Conservation (phyloP, 1,284 basidiomycete genomes). For the Athelia sp. region DNA sequence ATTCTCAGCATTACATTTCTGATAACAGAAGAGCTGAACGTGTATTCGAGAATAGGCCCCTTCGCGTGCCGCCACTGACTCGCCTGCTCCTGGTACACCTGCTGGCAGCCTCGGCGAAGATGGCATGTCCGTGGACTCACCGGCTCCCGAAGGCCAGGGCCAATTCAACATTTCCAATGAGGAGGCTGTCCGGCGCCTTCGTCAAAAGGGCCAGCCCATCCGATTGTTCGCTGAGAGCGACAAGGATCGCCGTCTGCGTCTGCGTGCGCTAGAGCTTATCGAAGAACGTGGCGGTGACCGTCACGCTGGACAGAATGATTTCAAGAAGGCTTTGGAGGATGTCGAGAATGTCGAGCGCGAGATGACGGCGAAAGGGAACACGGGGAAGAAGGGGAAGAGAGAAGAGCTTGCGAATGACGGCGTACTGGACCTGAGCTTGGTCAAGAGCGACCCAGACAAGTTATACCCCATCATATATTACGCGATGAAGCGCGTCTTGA, state of each 20-base stretch:
- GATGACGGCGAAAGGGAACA: slow-evolving; percentile 44
- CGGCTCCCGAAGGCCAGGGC: slow-evolving; percentile 50
- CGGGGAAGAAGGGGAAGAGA: slow-evolving; percentile 44
- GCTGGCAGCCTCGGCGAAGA: slow-evolving; percentile 10
- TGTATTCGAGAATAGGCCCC: slow-evolving; percentile 46
- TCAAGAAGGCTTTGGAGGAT: slow-evolving; percentile 88
- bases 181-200: slow-evolving; percentile 85
- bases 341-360: slow-evolving; percentile 83
- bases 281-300: slow-evolving; percentile 81
- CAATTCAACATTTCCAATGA: slow-evolving; percentile 91
- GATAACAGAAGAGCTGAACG: slow-evolving; percentile 28
- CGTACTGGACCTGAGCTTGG: slow-evolving; percentile 72
- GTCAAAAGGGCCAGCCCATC: slow-evolving; percentile 91
- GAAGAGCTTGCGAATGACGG: slow-evolving; percentile 41
- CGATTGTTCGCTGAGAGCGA: slow-evolving; percentile 94
- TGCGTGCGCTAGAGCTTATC: slow-evolving; percentile 91
- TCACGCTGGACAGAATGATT: slow-evolving; percentile 86
- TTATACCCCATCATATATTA: slow-evolving; percentile 98
- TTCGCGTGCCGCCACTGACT: slow-evolving; percentile 35
- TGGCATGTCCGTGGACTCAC: slow-evolving; percentile 34
- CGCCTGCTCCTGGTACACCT: slow-evolving; percentile 28
- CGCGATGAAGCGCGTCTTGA: slow-evolving; percentile 86
- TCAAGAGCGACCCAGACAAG: slow-evolving; percentile 94
- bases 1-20: slow-evolving; percentile 14
- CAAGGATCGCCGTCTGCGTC: slow-evolving; percentile 84